A percentile compares a stretch with the other conserved stretches of the same genome.
Evolutionary conservation across 2,329 filamentous ascomycete genomes (phyloP).

Genomic region (Neoscytalidium dimidiatum): DNA sequence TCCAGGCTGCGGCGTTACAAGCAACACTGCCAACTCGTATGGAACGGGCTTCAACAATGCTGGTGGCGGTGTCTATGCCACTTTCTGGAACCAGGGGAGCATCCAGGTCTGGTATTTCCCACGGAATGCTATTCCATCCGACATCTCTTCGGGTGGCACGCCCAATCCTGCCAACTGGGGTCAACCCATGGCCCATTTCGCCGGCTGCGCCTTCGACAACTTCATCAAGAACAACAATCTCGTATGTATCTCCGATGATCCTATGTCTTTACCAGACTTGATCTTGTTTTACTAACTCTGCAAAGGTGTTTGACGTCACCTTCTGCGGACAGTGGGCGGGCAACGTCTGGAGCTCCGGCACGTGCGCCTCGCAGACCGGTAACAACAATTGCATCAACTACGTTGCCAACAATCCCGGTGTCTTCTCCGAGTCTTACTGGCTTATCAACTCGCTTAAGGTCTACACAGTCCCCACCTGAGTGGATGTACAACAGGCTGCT

Average conservation of each 20-base stretch:
- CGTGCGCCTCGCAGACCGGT: conserved; percentile 28
- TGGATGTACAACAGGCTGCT: background rate
- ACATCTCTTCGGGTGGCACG: conserved; percentile 39
- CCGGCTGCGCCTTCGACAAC: conserved; percentile 38
- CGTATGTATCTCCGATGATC: conserved; percentile 26
- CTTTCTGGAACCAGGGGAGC: conserved; percentile 42
- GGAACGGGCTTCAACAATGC: conserved; percentile 42
- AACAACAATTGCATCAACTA: conserved; percentile 40
- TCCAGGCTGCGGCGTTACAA: conserved; percentile 33
- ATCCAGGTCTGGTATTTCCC: conserved; percentile 53
- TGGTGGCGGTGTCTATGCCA: conserved; percentile 47
- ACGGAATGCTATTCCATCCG: conserved; percentile 40
- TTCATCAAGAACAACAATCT: conserved; percentile 40
- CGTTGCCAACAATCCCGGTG: conserved; percentile 40
- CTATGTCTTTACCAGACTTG: background rate
- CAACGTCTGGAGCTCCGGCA: conserved; percentile 39
- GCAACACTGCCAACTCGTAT: conserved; percentile 32
- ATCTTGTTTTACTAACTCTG: background rate
- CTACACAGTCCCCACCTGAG: conserved; percentile 25
- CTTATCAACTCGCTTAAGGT: conserved; percentile 42
- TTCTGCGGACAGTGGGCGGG: conserved; percentile 61
- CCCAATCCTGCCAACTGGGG: conserved; percentile 48
- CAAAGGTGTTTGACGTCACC: conserved; percentile 50
- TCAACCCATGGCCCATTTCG: conserved; percentile 40
- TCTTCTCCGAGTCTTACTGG: conserved; percentile 41